These are phyloP conservation scores for Populus davidiana DNA, from an alignment of 345 rosid species.

Conservation along the genomic window DNA sequence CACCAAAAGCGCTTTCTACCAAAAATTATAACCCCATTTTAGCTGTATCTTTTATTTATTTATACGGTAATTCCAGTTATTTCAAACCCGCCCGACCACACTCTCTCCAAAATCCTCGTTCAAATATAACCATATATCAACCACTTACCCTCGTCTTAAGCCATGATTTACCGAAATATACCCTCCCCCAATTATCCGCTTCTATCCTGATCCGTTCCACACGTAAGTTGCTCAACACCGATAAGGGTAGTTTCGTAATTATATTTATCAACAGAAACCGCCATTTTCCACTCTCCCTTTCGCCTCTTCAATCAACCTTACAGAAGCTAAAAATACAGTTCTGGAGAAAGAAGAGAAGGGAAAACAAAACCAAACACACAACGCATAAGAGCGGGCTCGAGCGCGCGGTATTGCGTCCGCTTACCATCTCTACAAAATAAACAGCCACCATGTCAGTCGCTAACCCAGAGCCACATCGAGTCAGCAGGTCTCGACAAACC, in stretches of 20 bases:
- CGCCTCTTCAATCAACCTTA: background rate
- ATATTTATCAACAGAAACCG: background rate
- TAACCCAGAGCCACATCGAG: conserved; percentile 16
- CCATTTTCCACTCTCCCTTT: conserved; percentile 1
- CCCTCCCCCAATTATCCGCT: too few species aligned
- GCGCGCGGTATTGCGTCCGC: too few species aligned
- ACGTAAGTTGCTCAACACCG: background rate
- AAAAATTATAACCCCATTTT: too few species aligned
- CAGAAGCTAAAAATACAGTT: background rate
- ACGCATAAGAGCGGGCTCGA: too few species aligned
- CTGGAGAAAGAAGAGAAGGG: too few species aligned
- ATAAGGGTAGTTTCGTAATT: background rate
- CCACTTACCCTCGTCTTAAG: background rate
- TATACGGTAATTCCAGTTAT: too few species aligned
- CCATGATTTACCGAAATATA: background rate
- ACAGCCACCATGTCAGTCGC: background rate
- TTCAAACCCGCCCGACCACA: too few species aligned
- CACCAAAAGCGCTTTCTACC: too few species aligned
- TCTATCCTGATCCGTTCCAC: background rate
- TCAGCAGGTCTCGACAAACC: conserved; percentile 4
- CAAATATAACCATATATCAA: background rate
- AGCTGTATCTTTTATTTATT: too few species aligned
- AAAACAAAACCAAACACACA: too few species aligned
- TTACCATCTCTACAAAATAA: too few species aligned
- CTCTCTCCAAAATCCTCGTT: too few species aligned